Base-by-base conservation (phyloP, 495 filamentous ascomycete species). In the Astrothelium subdiscretum region DNA sequence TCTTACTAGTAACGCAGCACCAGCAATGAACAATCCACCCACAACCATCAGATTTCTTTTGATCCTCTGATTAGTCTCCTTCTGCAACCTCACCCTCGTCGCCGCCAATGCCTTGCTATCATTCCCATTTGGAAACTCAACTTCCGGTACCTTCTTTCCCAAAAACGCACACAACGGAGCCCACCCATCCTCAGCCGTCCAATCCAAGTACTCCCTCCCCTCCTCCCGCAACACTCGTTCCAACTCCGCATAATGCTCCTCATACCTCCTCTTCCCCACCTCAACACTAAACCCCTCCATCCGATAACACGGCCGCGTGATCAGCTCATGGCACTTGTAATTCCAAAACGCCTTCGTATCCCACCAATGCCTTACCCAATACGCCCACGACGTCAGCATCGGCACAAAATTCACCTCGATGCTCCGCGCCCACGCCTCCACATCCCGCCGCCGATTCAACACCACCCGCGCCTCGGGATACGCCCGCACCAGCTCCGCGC, bases 161-260 rank as follows among this genome's bases (percentile, higher is more conserved):
- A 67, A 52, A 60, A 64, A 67, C 32, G 57, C 44, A 32, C 65
- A 67, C 3, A 67, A 51, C 29, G 57, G 57, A 2, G 24, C 62
- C 65, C 65, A 67, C 18, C 62, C 65, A 10, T 61, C 59, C 15
- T 60, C 40, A 2, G 61, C 44, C 15, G 24, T 38, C 32, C 59
- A 63, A 38, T 67, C 62, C 31, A 67, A 38, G 26, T 44, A 62
- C 57, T 42, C 24, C 12, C 68, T 68, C 2, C 60, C 48, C 40
- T 63, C 32, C 43, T 38, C n/a, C 35, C n/a, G 42, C 27, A 60
- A 27, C 57, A 61, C n/a, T 15, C 27, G 38, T 22, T 62, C 52
- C 18, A 67, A 20, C 57, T 54, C n/a, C 38, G 24, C 58, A 48
- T 63, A 63, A 48, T 67, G 65, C 65, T 67, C 44, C n/a, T 40